Conservation (phyloP, 2,329 filamentous ascomycete species). For the Claviceps digitariae region DNA sequence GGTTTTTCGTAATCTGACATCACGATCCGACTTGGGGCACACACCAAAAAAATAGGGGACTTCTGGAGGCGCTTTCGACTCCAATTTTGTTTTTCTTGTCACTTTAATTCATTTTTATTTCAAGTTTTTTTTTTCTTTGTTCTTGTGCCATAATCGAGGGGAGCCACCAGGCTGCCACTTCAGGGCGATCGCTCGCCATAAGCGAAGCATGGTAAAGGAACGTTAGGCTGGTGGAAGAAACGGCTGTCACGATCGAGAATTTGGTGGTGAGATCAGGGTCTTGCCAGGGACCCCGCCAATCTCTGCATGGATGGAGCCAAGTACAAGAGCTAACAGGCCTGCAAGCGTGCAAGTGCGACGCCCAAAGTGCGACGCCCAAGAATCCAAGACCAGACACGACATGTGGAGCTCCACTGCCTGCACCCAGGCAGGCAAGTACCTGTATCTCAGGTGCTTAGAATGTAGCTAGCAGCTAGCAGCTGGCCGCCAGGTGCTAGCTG, state of each 20-base stretch:
- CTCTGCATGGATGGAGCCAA: background rate
- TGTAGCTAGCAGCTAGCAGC: background rate
- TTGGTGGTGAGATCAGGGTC: slow-evolving; percentile 17
- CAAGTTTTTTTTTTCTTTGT: too few species aligned
- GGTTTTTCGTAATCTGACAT: background rate
- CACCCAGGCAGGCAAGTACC: background rate
- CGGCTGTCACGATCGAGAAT: slow-evolving; percentile 16
- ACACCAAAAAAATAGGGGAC: background rate
- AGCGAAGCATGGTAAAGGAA: background rate
- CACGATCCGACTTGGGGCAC: background rate
- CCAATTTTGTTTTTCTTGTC: background rate
- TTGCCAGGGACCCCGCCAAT: background rate
- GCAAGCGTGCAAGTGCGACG: background rate
- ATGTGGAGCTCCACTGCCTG: background rate
- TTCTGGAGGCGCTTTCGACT: background rate
- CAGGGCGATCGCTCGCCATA: background rate
- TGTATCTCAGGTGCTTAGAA: background rate
- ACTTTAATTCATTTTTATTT: too few species aligned
- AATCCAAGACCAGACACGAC: background rate
- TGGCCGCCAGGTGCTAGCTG: too few species aligned
- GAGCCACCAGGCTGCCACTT: background rate
- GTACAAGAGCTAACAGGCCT: background rate
- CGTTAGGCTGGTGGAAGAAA: background rate
- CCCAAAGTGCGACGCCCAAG: background rate
- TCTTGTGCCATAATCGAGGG: background rate